Conservation (phyloP, 176 grass and related monocot genomes). For the Rhynchospora breviuscula region DNA sequence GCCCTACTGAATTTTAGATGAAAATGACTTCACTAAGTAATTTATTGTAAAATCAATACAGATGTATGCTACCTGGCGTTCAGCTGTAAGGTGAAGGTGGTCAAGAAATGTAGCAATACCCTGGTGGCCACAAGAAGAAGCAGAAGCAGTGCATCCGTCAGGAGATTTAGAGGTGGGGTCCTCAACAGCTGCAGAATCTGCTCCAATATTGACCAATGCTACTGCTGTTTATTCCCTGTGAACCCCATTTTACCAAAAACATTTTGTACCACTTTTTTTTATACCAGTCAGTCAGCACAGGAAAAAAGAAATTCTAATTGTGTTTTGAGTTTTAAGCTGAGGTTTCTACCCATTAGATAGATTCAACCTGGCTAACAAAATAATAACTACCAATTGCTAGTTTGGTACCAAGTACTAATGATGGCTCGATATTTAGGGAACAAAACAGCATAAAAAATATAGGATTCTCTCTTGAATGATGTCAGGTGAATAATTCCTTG, state of each 20-base stretch:
- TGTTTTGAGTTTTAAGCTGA: not conserved
- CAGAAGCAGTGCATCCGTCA: slow-evolving; percentile 51
- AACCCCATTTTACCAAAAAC: not conserved
- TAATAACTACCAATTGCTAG: not conserved
- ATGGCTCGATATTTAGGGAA: not conserved
- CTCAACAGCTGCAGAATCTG: slow-evolving; percentile 58
- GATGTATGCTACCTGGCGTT: slow-evolving; percentile 55
- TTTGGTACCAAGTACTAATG: not conserved
- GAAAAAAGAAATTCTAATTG: no score
- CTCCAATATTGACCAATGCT: slow-evolving; percentile 49
- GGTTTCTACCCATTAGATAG: not conserved
- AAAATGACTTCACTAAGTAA: not conserved
- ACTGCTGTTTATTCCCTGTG: slow-evolving; percentile 55
- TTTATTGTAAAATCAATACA: slow-evolving; percentile 10
- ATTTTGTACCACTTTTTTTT: no score
- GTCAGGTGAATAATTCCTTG: slow-evolving; percentile 68
- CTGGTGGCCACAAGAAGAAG: slow-evolving; percentile 64
- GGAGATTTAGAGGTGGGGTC: slow-evolving; percentile 71
- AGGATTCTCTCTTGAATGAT: not conserved
- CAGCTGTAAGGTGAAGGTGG: no score
- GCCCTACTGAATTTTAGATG: not conserved
- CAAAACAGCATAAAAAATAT: not conserved
- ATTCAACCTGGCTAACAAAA: not conserved
- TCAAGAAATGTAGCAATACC: slow-evolving; percentile 74
- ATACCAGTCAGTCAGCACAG: no score